Base-by-base conservation (phyloP, 1,284 basidiomycete species). In the Pyrrhoderma noxium region DNA sequence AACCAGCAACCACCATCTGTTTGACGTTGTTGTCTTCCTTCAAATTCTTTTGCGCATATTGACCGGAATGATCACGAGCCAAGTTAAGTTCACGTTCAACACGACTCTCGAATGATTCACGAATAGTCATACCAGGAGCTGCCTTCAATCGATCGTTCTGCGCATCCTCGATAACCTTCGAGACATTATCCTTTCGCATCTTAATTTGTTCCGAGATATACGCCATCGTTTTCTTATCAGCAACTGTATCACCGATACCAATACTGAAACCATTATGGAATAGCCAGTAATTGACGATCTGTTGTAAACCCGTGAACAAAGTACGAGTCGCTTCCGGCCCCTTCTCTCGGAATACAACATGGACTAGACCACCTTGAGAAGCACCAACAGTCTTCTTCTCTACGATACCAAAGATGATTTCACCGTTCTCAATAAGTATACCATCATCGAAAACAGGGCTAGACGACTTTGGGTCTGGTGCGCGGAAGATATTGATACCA, bases 11-110 rank as follows among this genome's bases (percentile, higher is more conserved):
- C 61, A 99, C 95, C 96, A 99, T 99, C 79, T 99, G 95, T 77
- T 99, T 99, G 74, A 99, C 95, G 62, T 98, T 98, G 76, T 99
- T 99, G 72, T 95, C 93, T 66, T 93, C 91, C 73, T 97, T 97
- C 77, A 99, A 74, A 64, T 88, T 88, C 70, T 92, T 86, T 72
- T 99, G 93, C 14, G 95, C 96, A 49, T 89, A 89, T 64, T 92
- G 90, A 75, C 96, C 96, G 37, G 92, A 93, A 57, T 83, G 80
- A 65, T 99, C 96, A 78, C 95, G 93, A 57, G 95, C 96, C 70
- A 86, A 77, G 69, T 99, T 98, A 60, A 99, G 81, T 65, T 94
- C 83, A 36, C 82, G 82, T 64, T 96, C 93, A 48, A 97, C 93
- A 56, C 80, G 76, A 62, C 89, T 91, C 70, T 99, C 95, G 71